Evolutionary conservation across 352 stramenopile species (phyloP).

Genomic region (Phytophthora citricola): DNA sequence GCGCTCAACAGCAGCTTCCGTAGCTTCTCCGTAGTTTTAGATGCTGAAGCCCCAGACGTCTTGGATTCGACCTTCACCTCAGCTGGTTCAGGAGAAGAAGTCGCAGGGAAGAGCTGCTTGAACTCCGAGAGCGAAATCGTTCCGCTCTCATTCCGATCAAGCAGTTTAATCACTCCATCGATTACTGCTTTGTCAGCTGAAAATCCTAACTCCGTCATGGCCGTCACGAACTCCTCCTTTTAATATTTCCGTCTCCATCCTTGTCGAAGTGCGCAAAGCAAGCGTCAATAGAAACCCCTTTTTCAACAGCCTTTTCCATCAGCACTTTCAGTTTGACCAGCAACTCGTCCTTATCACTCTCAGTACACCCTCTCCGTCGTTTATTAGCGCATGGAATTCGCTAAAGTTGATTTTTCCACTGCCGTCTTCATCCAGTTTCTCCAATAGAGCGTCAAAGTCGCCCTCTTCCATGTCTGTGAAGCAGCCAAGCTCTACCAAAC

Average conservation of each 20-base stretch:
- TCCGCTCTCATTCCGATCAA: conserved; percentile 75
- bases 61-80: no score
- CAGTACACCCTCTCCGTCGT: not conserved
- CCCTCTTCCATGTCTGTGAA: conserved; percentile 51
- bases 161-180: conserved; percentile 43
- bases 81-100: not conserved
- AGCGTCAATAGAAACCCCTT: conserved; percentile 59
- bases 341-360: conserved; percentile 24
- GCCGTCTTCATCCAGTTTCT: conserved; percentile 52
- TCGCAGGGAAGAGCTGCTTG: conserved; percentile 50
- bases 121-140: conserved; percentile 74
- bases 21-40: conserved; percentile 29
- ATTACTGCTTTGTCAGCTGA: conserved; percentile 37
- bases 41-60: not conserved
- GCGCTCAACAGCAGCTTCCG: conserved; percentile 37
- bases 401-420: conserved; percentile 64
- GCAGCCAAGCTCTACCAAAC: conserved; percentile 53
- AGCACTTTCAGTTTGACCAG: conserved; percentile 48
- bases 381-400: conserved; percentile 65
- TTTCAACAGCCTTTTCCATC: conserved; percentile 48
- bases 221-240: conserved; percentile 62
- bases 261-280: conserved; percentile 90
- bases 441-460: conserved; percentile 56
- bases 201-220: conserved; percentile 66
- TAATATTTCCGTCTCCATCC: conserved; percentile 71